Evolutionary conservation across 495 filamentous ascomycete species (phyloP), one percentile per base, ranked within the genome.

Genomic region (Hypoxylon trugodes): DNA sequence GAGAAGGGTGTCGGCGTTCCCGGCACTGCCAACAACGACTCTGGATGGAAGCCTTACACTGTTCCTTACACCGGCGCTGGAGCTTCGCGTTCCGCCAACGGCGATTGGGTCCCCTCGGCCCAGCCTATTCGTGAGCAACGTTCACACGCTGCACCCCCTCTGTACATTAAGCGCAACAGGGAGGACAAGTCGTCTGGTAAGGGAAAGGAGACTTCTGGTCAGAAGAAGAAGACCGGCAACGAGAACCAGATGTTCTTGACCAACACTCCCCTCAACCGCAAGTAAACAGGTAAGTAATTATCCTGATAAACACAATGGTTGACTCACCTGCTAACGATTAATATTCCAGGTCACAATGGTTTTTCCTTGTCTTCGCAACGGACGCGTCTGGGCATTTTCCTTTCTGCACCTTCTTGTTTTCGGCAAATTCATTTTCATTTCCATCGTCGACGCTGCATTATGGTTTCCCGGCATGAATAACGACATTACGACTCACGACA

Each of bases 11-110:
- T 26, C 26, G 25, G 10, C n/a, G 52, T 51, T 21, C 45, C 60
- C 8, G 25, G 26, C 46, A 33, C 53, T 7, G 37, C 46, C 21
- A 35, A 26, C 25, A 28, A 19, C 1, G 15, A n/a, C 36, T 21
- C 37, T 1, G 42, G 43, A 7, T 65, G 57, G 33, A 58, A 47
- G n/a, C 68, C 68, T 3, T 63, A 68, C 45, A 68, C 65, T 10
- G 56, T 59, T 5, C 68, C 68, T 9, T 68, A 71, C 61, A 71
- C 60, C 9, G 61, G 68, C 8, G 24, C 46, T 16, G 65, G 65
- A 4, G 49, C 56, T 10, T 9, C 25, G 22, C 53, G 53, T 16
- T 37, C 28, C 3, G 7, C 3, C 36, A 42, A 38, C 6, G 19
- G 30, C 18, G 32, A 46, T 6, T 61, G 58, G 48, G 12, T 33